phyloP scores from a whole-genome alignment of 2,329 filamentous ascomycete genomes.

The Diaporthe sp. region DNA sequence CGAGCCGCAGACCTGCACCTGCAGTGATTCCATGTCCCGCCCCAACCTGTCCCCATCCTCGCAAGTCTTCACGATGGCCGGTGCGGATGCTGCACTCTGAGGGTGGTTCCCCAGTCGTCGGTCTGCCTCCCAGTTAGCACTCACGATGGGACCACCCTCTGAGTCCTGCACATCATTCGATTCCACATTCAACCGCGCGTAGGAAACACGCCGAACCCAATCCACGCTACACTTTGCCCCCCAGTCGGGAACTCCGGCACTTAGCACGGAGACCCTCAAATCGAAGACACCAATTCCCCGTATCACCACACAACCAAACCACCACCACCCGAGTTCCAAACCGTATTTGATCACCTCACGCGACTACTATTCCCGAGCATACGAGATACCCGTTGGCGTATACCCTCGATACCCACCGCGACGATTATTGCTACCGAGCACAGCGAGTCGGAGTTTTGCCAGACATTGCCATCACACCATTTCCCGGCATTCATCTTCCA shows the following conservation, averaged over 20 bases:
- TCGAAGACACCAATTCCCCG: not conserved
- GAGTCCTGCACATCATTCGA: constrained; percentile 52
- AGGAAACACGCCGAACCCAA: constrained; percentile 24
- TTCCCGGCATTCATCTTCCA: no score
- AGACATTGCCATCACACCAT: not conserved
- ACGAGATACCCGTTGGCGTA: not conserved
- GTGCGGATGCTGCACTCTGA: constrained; percentile 64
- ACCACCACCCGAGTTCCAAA: constrained; percentile 9
- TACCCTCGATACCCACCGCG: not conserved
- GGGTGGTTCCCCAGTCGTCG: constrained; percentile 63
- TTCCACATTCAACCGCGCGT: constrained; percentile 44
- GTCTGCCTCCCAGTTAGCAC: constrained; percentile 48
- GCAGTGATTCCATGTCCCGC: constrained; percentile 28
- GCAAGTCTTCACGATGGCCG: constrained; percentile 56
- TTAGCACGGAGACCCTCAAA: constrained; percentile 5
- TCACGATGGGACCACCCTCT: constrained; percentile 72
- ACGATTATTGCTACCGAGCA: not conserved
- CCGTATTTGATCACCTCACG: not conserved
- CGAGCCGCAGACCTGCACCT: not conserved
- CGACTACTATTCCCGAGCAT: not conserved
- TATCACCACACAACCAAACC: not conserved
- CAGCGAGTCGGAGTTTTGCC: constrained; percentile 2
- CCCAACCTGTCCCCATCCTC: constrained; percentile 50
- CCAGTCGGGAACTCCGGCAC: constrained; percentile 9
- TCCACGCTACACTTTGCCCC: not conserved